phyloP scores from a whole-genome alignment of 305 asterid genomes.

The Plantago coronopus region DNA sequence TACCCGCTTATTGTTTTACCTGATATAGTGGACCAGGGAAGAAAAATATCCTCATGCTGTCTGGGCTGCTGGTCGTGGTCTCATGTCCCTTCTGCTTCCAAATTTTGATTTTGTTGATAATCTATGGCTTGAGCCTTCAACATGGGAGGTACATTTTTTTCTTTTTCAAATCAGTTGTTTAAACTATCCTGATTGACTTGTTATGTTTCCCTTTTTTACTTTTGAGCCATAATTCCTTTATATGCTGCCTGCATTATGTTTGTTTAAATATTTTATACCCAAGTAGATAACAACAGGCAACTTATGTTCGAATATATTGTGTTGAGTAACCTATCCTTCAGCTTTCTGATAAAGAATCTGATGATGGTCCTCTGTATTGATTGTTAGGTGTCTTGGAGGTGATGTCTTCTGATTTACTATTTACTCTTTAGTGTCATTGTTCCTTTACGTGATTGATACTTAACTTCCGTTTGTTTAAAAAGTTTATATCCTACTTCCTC shows the following conservation, averaged over 20 bases:
- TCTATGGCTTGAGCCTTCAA: constrained; percentile 93
- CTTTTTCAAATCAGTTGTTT: constrained; percentile 19
- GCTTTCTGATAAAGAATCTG: neutral
- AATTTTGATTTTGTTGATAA: constrained; percentile 80
- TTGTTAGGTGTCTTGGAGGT: constrained; percentile 16
- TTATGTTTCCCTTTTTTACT: constrained; percentile 4
- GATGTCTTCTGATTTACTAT: too few relatives aligned
- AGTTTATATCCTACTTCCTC: constrained; percentile 2
- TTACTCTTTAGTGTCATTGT: neutral
- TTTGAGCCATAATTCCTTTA: constrained; percentile 3
- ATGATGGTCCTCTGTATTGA: constrained; percentile 4
- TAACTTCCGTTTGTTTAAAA: neutral
- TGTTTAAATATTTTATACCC: neutral
- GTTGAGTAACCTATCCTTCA: neutral
- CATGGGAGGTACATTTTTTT: constrained; percentile 79
- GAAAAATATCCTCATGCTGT: constrained; percentile 86
- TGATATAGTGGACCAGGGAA: constrained; percentile 80
- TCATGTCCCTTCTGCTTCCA: constrained; percentile 79
- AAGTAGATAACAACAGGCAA: constrained; percentile 6
- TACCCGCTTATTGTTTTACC: neutral
- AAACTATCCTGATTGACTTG: constrained; percentile 15
- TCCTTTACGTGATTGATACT: constrained; percentile 11
- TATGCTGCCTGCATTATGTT: constrained; percentile 1
- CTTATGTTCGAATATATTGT: constrained; percentile 14
- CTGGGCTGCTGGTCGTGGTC: constrained; percentile 99